A percentile compares a stretch with the other conserved stretches of the same genome.
Conservation (phyloP, 2,329 filamentous ascomycete genomes). For the Delphinella strobiligena region DNA sequence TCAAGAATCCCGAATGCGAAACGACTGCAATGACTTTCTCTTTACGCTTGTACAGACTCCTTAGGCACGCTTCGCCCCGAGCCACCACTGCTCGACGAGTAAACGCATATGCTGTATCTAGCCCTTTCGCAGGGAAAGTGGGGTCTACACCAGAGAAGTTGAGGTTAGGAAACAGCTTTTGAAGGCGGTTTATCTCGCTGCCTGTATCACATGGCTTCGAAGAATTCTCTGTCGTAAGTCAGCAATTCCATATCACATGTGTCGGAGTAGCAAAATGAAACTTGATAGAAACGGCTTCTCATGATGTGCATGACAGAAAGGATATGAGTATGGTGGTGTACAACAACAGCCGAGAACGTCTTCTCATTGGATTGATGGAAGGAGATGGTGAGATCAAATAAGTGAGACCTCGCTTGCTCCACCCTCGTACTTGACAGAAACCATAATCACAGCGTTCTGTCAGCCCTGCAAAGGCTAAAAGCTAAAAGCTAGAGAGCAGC, state of each 20-base stretch:
- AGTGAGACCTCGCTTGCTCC: too few relatives aligned
- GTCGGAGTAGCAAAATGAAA: too few relatives aligned
- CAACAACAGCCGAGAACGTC: too few relatives aligned
- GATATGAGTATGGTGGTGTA: too few relatives aligned
- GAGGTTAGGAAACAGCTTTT: constrained; percentile 40
- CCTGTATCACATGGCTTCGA: constrained; percentile 51
- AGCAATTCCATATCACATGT: not conserved
- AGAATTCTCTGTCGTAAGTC: constrained; percentile 25
- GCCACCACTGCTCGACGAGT: constrained; percentile 40
- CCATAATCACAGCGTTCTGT: too few relatives aligned
- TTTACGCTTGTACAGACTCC: constrained; percentile 38
- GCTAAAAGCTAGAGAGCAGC: not conserved
- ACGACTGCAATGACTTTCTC: constrained; percentile 55
- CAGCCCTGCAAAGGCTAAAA: too few relatives aligned
- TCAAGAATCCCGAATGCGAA: constrained; percentile 51
- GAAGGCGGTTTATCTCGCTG: constrained; percentile 32
- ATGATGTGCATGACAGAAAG: too few relatives aligned
- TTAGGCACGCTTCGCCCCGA: constrained; percentile 41
- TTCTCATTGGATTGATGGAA: too few relatives aligned
- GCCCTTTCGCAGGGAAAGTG: constrained; percentile 46
- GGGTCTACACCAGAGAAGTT: constrained; percentile 48
- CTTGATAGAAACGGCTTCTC: too few relatives aligned
- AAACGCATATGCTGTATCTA: constrained; percentile 37
- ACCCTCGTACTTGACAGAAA: too few relatives aligned
- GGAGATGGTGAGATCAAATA: too few relatives aligned